Base-by-base conservation (phyloP, 2,329 filamentous ascomycete species). In the Ophiostoma fasciatum region DNA sequence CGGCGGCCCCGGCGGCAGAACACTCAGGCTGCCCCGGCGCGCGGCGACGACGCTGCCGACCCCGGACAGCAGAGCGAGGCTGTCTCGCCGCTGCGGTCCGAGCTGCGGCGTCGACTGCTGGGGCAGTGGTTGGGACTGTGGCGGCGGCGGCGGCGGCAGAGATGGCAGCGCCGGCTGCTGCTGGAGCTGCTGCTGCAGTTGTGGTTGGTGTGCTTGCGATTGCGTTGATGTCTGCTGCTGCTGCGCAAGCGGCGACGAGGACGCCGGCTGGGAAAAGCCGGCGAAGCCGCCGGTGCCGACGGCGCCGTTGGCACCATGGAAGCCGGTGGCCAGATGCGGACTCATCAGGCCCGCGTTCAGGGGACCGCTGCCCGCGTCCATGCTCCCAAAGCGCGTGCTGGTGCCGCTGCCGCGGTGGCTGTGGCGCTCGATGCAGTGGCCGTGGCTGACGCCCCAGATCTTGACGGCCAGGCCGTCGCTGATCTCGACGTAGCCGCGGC, bases 391-490 rank as follows among this genome's bases (percentile, higher is more conserved):
- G 28, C 60, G 66, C 28, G 60, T 66, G 38, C 56, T 70, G 40
- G 54, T 64, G n/a, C 61, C 51, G 43, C 64, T 74, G 5, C 77
- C 76, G 37, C 77, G 69, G 51, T 82, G 78, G 31, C 61, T 64
- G 43, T 80, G 78, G 26, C 66, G 71, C 49, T 84, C 81, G 47
- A 84, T 84, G 55, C 87, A 94, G 51, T 82, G 75, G 3, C 90
- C 90, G 55, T 98, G 90, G 42, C 81, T 92, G 43, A 98, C 76
- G 42, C 78, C 74, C 68, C 83, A 85, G 31, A 80, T 77, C 57
- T 88, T 88, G 23, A 92, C 80, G n/a, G 78, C 68, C n/a, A 98
- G 64, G 8, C 84, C 85, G 43, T 94, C 82, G 47, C 78, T 87
- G 9, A 94, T 71, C 53, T 92, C 84, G 31, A 92, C 71, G 52